A percentile compares a stretch with the other conserved stretches of the same genome.
Evolutionary conservation across 2,329 filamentous ascomycete genomes (phyloP).

Genomic region (Pseudogymnoascus sp.): DNA sequence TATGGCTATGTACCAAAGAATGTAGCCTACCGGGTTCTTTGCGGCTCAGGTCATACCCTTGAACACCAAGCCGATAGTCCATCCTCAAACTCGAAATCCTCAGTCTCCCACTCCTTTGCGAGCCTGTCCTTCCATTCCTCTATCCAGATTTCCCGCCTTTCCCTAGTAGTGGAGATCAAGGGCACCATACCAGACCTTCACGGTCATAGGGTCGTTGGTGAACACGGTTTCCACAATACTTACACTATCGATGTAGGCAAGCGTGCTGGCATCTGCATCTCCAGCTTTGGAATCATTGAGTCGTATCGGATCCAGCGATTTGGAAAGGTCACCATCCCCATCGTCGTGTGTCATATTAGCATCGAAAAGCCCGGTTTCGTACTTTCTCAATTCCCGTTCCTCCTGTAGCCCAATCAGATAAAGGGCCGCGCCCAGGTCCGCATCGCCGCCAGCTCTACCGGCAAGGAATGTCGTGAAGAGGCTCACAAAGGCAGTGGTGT

Average conservation of each 20-base stretch:
- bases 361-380: not conserved
- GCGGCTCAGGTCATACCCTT: not conserved
- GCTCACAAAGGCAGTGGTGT: not conserved
- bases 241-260: not conserved
- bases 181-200: not conserved
- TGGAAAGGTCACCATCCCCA: not conserved
- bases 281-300: not conserved
- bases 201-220: not conserved
- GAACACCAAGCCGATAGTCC: not conserved
- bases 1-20: not conserved
- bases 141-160: not conserved
- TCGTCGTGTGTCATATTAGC: too few relatives aligned
- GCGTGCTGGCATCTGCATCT: not conserved
- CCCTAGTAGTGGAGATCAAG: not conserved
- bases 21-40: not conserved
- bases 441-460: not conserved
- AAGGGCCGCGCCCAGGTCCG: not conserved
- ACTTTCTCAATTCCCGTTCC: not conserved
- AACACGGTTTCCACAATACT: not conserved
- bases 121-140: constrained; percentile 1
- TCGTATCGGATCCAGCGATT: not conserved
- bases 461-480: not conserved
- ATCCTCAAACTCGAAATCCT: not conserved
- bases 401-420: not conserved
- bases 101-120: not conserved